Base-by-base conservation (phyloP, 2,329 filamentous ascomycete genomes). In the Arthroderma sp. region DNA sequence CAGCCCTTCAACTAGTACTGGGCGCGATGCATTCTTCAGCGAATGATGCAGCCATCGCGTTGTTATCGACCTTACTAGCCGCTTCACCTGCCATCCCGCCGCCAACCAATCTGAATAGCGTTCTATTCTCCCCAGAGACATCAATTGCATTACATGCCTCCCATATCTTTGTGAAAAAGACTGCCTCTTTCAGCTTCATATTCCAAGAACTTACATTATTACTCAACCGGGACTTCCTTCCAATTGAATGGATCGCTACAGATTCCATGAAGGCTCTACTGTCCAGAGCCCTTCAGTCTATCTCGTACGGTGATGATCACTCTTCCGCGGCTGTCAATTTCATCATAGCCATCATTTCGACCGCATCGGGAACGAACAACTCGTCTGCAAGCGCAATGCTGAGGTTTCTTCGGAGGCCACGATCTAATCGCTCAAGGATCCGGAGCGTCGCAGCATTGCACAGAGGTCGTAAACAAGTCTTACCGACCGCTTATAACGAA, bases 171-270 rank as follows among this genome's bases (percentile, higher is more conserved):
- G 57, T 50, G 28, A 49, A 40, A 15, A 31, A 41, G 38, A 30
- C 42, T 49, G 15, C 29, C 27, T 43, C 36, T 33, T 29, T 56
- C 53, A 34, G 56, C 56, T 36, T 66, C 55, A 46, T 52, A 59
- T 22, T 64, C 60, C 40, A 51, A 54, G 60, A 65, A 42, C 36
- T 67, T 41, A 51, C 58, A n/a, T 56, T 53, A 32, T 58, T 66
- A 42, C 52, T 66, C 30, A 34, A 48, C n/a, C 55, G 58, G 15
- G 53, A 56, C 5, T 52, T 51, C 4, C 15, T 67, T 8, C 62
- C 63, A 7, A 53, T 59, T 10, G 61, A 66, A 46, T 66, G 65
- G 63, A 60, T 66, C 57, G 62, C 63, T 36, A 66, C 64, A 9
- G 58, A 51, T 11, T 45, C 50, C 9, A 64, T 64, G 61, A 65